A percentile compares a stretch with the other conserved stretches of the same genome.
Evolutionary conservation across 2,329 filamentous ascomycete genomes (phyloP).

Genomic region (Fusarium algeriense): DNA sequence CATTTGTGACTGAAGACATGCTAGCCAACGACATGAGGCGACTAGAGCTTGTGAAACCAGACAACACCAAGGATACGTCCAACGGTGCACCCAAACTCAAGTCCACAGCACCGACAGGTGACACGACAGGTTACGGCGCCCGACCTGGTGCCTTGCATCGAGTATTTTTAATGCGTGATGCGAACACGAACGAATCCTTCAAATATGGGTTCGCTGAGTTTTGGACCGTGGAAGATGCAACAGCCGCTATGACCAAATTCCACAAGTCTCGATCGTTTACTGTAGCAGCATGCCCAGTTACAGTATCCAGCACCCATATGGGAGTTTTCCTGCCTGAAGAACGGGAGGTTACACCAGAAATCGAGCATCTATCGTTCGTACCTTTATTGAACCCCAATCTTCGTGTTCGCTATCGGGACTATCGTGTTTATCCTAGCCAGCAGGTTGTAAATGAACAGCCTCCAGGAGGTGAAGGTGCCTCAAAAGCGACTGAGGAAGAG

Average conservation of each 20-base stretch:
- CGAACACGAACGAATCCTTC: conserved; percentile 77
- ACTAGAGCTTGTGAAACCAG: conserved; percentile 73
- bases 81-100: conserved; percentile 66
- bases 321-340: conserved; percentile 85
- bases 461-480: conserved; percentile 51
- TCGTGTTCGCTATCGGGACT: conserved; percentile 81
- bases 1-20: conserved; percentile 77
- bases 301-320: conserved; percentile 82
- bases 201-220: conserved; percentile 90
- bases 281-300: conserved; percentile 78
- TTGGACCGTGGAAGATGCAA: conserved; percentile 79
- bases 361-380: conserved; percentile 74
- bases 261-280: conserved; percentile 80
- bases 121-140: conserved; percentile 74
- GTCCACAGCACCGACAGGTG: conserved; percentile 67
- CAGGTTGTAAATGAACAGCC: conserved; percentile 68
- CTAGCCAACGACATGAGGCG: conserved; percentile 80
- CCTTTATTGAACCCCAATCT: conserved; percentile 76
- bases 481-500: conserved; percentile 45
- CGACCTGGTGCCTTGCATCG: conserved; percentile 80
- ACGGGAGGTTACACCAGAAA: conserved; percentile 65
- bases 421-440: conserved; percentile 77
- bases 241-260: conserved; percentile 78
- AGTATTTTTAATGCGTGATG: conserved; percentile 81
- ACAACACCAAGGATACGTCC: conserved; percentile 58